Base-by-base conservation (phyloP, 2,329 filamentous ascomycete species). In the Dactylellina drechsleri region DNA sequence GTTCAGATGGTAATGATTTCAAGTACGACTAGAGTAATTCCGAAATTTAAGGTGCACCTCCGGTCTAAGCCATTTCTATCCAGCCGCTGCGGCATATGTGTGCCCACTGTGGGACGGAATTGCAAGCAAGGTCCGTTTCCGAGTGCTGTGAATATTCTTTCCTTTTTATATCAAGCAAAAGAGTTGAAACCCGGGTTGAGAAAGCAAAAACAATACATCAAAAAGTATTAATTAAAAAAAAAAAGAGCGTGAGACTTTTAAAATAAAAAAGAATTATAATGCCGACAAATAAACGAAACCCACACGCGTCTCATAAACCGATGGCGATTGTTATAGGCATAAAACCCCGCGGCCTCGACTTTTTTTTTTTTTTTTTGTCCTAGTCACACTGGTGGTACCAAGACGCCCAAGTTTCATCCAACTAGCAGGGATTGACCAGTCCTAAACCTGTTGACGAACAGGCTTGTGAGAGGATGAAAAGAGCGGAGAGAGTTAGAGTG, bases 41-140 rank as follows among this genome's bases (percentile, higher is more conserved):
- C 58, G 64, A 75, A 71, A 65, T 75, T 66, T 74, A 66, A 74
- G 61, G 61, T 65, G 47, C 60, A 62, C 57, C 67, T 52, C 53
- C 58, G 64, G 64, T 43, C 64, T 56, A 75, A 68, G 47, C 71
- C 64, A 20, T 52, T 59, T 65, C 64, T 52, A 65, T 68, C 66
- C 52, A 75, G 64, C 64, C 62, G 65, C 59, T 75, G 71, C 71
- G 71, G 71, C 64, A 75, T 67, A 31, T 45, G 62, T 68, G 49
- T 75, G 68, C 49, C 62, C 54, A 45, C 54, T 64, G 53, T 60
- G 71, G 64, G 43, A 75, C 71, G 41, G 36, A 47, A 59, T 57
- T 68, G 64, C 64, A 58, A 75, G 58, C 45, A 60, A 36, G 58
- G 68, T 68, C 31, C 64, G 64, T 68, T 54, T 75, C 71, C 64